phyloP scores from a whole-genome alignment of 176 grass and related monocot genomes.

The Aegilops sharonensis region DNA sequence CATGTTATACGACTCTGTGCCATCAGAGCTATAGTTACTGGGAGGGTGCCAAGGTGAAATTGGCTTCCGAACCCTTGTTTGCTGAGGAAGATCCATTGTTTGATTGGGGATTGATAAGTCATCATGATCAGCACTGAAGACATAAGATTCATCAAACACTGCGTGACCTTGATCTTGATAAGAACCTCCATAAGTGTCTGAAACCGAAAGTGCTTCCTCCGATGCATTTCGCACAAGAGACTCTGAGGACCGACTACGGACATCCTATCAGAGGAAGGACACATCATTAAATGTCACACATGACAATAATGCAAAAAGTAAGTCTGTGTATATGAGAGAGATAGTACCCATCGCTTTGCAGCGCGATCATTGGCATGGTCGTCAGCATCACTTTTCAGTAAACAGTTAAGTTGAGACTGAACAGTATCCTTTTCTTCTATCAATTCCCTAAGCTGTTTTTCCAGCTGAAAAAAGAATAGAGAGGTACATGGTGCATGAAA shows the following conservation, averaged over 20 bases:
- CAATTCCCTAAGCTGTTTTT: slow-evolving; percentile 79
- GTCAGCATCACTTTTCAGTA: slow-evolving; percentile 60
- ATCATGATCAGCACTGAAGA: slow-evolving; percentile 34
- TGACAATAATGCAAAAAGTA: neutral
- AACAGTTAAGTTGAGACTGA: slow-evolving; percentile 83
- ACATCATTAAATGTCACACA: slow-evolving; percentile 9
- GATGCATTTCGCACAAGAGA: slow-evolving; percentile 43
- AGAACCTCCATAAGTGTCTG: slow-evolving; percentile 48
- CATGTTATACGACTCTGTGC: slow-evolving; percentile 42
- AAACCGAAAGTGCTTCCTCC: slow-evolving; percentile 71
- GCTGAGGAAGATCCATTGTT: slow-evolving; percentile 23
- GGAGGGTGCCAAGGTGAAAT: slow-evolving; percentile 37
- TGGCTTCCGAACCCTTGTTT: slow-evolving; percentile 27
- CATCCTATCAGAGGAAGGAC: slow-evolving; percentile 58
- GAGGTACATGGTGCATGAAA: neutral
- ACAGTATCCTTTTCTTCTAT: slow-evolving; percentile 83
- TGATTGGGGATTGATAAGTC: slow-evolving; percentile 23
- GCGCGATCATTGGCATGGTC: slow-evolving; percentile 30
- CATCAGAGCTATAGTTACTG: slow-evolving; percentile 51
- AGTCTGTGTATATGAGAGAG: neutral
- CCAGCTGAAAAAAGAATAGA: slow-evolving; percentile 52
- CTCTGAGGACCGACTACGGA: slow-evolving; percentile 58
- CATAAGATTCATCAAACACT: slow-evolving; percentile 45
- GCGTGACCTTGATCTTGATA: slow-evolving; percentile 55
- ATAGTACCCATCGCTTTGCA: slow-evolving; percentile 73